A percentile compares a stretch with the other conserved stretches of the same genome.
These are phyloP conservation scores for Mortierella hygrophila DNA, from an alignment of 192 early-diverging fungal genomes.

Conservation along the genomic window DNA sequence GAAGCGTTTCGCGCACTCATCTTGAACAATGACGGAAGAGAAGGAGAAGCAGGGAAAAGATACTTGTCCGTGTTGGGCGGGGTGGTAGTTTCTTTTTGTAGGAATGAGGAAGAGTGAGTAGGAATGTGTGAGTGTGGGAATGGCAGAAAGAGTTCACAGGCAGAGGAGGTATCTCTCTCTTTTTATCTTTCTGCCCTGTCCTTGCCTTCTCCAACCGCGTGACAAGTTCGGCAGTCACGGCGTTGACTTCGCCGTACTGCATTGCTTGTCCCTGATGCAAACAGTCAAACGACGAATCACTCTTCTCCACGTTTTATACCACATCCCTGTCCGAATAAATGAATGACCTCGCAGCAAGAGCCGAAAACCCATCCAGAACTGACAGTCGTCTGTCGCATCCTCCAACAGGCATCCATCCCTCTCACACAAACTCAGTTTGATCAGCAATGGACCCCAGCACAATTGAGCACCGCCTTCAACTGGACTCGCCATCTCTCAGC, in stretches of 20 bases:
- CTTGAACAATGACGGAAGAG: constrained; percentile 9
- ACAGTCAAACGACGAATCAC: background rate
- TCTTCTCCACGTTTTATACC: background rate
- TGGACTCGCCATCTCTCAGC: constrained; percentile 41
- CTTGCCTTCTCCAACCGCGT: background rate
- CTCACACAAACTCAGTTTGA: constrained; percentile 17
- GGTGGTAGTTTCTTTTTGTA: background rate
- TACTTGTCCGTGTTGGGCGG: background rate
- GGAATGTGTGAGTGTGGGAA: background rate
- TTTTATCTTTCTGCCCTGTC: background rate
- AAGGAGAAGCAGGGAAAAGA: background rate
- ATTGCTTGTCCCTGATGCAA: background rate
- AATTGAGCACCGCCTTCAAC: constrained; percentile 27
- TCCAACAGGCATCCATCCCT: constrained; percentile 26
- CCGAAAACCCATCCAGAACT: constrained; percentile 30
- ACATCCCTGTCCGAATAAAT: constrained; percentile 10
- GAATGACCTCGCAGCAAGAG: constrained; percentile 17
- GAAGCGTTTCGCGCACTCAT: constrained; percentile 61
- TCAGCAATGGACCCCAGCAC: constrained; percentile 33
- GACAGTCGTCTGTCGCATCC: constrained; percentile 29
- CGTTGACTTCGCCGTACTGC: background rate
- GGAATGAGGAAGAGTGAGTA: background rate
- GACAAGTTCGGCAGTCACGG: background rate
- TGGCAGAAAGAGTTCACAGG: background rate
- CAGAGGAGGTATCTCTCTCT: background rate